These are phyloP conservation scores for Monosporascus sp. DNA, from an alignment of 2,329 filamentous ascomycete genomes.

Conservation along the genomic window DNA sequence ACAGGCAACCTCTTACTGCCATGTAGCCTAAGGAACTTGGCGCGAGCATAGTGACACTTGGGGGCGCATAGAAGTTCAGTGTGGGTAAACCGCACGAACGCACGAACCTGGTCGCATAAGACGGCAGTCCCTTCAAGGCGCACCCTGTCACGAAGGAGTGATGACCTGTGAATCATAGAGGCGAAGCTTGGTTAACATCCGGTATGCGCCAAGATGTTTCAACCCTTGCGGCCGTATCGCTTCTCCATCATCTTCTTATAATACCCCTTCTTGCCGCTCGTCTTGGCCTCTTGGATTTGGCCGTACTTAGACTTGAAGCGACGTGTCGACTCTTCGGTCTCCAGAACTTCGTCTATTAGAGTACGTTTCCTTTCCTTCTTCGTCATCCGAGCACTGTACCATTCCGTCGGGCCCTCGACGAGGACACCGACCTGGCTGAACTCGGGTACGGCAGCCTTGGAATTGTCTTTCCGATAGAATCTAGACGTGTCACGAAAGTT, in stretches of 20 bases:
- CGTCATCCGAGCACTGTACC: conserved; percentile 70
- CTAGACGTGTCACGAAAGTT: neutral
- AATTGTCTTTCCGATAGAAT: conserved; percentile 82
- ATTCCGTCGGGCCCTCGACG: conserved; percentile 85
- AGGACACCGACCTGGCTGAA: conserved; percentile 77
- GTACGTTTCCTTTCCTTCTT: conserved; percentile 86
- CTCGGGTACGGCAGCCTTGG: conserved; percentile 66
- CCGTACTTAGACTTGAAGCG: conserved; percentile 85
- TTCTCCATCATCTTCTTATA: conserved; percentile 70
- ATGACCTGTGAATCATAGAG: neutral
- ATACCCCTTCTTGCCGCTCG: conserved; percentile 80
- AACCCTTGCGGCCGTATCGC: conserved; percentile 25
- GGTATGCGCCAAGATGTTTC: conserved; percentile 31
- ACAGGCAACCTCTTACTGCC: too few species aligned
- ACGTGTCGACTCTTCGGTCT: conserved; percentile 55
- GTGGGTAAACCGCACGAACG: too few species aligned
- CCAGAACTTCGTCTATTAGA: conserved; percentile 78
- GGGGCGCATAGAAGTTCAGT: too few species aligned
- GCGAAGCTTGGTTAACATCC: neutral
- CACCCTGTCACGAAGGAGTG: neutral
- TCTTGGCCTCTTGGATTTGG: conserved; percentile 76
- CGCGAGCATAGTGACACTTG: too few species aligned
- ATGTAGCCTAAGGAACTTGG: too few species aligned
- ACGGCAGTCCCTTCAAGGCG: neutral
- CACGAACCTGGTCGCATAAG: too few species aligned